These are phyloP conservation scores for Fusarium devonianum DNA, from an alignment of 2,329 filamentous ascomycete genomes.

Conservation along the genomic window DNA sequence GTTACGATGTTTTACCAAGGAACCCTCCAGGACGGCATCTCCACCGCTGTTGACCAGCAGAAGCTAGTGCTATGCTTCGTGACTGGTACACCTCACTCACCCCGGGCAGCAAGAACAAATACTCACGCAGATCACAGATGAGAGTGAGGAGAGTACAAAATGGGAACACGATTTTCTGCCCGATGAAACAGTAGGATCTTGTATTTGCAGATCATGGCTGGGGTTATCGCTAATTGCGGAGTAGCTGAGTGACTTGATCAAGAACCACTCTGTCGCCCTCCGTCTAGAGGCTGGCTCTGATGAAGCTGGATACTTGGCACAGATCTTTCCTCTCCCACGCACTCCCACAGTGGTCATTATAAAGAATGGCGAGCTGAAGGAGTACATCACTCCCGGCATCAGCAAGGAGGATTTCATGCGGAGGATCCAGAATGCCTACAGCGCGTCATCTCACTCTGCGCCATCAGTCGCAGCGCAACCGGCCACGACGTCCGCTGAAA, in stretches of 20 bases:
- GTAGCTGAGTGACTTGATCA: slow-evolving; percentile 64
- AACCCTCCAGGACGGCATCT: slow-evolving; percentile 81
- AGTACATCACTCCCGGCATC: slow-evolving; percentile 74
- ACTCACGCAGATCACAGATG: slow-evolving; percentile 41
- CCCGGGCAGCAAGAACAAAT: neutral
- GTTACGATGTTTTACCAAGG: slow-evolving; percentile 80
- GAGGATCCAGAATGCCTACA: slow-evolving; percentile 47
- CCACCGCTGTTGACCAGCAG: slow-evolving; percentile 73
- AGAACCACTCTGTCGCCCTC: slow-evolving; percentile 71
- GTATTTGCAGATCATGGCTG: neutral
- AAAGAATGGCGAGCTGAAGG: slow-evolving; percentile 77
- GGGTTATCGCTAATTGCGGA: slow-evolving; percentile 22
- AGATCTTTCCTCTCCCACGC: slow-evolving; percentile 81
- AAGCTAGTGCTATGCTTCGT: slow-evolving; percentile 89
- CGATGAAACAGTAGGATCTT: slow-evolving; percentile 59
- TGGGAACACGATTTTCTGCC: slow-evolving; percentile 77
- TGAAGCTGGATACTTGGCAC: slow-evolving; percentile 81
- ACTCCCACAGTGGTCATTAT: slow-evolving; percentile 84
- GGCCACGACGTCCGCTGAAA: slow-evolving; percentile 18
- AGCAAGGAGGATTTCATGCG: slow-evolving; percentile 71
- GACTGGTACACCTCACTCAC: slow-evolving; percentile 61
- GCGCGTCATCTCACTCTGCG: slow-evolving; percentile 29
- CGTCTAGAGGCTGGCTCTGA: slow-evolving; percentile 75
- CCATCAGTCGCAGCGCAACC: slow-evolving; percentile 24
- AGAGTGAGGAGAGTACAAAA: slow-evolving; percentile 68